Conservation (phyloP, 2,329 filamentous ascomycete species). For the Pseudogymnoascus sp. region DNA sequence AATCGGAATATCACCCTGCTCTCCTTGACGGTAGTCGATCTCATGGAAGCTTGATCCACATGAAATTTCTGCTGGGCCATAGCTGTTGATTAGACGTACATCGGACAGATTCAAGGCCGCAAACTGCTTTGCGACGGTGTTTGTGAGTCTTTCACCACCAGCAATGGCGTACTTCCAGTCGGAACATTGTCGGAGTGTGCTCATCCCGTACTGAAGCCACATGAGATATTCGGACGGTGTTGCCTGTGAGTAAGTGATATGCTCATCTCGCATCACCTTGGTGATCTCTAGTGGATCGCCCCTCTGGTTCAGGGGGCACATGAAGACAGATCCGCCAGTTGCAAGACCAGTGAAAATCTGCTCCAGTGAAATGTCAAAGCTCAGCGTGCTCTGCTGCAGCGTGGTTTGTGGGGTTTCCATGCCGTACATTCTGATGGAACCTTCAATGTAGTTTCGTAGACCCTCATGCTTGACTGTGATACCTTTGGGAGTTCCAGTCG, state of each 20-base stretch:
- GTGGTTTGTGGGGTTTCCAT: conserved; percentile 14
- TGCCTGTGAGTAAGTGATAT: conserved; percentile 19
- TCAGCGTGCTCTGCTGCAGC: conserved; percentile 20
- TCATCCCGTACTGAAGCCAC: conserved; percentile 14
- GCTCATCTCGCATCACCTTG: conserved; percentile 16
- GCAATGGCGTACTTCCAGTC: conserved; percentile 22
- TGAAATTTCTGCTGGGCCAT: conserved; percentile 21
- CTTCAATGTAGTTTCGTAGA: conserved; percentile 23
- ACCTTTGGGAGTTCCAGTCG: conserved; percentile 33
- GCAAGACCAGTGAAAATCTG: conserved; percentile 18
- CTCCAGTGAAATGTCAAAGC: conserved; percentile 19
- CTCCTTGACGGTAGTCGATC: conserved; percentile 19
- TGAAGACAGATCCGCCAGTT: conserved; percentile 16
- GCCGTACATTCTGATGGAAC: conserved; percentile 10
- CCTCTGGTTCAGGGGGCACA: conserved; percentile 14
- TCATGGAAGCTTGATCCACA: conserved; percentile 17
- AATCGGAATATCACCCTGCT: background rate
- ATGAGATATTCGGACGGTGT: conserved; percentile 22
- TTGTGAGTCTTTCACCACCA: conserved; percentile 24
- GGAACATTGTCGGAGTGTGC: background rate
- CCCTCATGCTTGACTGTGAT: conserved; percentile 28
- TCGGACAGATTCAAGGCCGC: conserved; percentile 16
- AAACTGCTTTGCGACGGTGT: conserved; percentile 20
- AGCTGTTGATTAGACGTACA: conserved; percentile 17
- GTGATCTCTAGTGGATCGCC: conserved; percentile 18